Percentiles rank a stretch among this genome's conserved stretches.
phyloP scores from a whole-genome alignment of 2,329 filamentous ascomycete species.

The Trichoderma simmonsii region DNA sequence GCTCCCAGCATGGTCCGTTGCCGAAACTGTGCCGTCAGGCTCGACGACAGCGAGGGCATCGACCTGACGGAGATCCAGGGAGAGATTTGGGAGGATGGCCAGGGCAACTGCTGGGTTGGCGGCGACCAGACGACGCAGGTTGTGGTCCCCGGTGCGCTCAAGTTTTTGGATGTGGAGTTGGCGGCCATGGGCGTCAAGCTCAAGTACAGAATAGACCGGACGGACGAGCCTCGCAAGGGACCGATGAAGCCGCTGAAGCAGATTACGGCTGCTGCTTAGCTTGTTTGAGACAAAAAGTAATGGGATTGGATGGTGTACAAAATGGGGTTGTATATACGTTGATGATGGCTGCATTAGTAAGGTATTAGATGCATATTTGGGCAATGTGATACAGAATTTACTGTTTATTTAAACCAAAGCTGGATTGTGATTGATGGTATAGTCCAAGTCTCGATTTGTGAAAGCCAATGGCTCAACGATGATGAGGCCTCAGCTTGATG shows the following conservation, averaged over 20 bases:
- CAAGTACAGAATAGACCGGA: constrained; percentile 68
- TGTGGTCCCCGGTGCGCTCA: constrained; percentile 87
- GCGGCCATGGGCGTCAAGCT: constrained; percentile 95
- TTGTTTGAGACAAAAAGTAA: not conserved
- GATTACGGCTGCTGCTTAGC: constrained; percentile 10
- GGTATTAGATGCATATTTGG: constrained; percentile 11
- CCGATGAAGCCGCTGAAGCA: constrained; percentile 41
- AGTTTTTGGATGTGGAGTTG: constrained; percentile 90
- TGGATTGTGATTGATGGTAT: not conserved
- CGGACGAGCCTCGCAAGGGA: constrained; percentile 61
- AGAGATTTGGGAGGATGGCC: constrained; percentile 90
- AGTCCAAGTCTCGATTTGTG: not conserved
- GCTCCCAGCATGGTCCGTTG: constrained; percentile 71
- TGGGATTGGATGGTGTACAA: not conserved
- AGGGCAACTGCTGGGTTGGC: constrained; percentile 78
- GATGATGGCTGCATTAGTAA: not conserved
- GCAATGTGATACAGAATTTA: not conserved
- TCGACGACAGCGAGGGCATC: constrained; percentile 56
- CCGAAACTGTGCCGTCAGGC: constrained; percentile 67
- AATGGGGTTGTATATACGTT: constrained; percentile 15
- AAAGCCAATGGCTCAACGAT: not conserved
- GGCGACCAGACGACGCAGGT: constrained; percentile 89
- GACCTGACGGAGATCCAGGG: constrained; percentile 57
- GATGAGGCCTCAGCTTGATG: not conserved
- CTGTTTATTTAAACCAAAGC: not conserved